Base-by-base conservation (phyloP, 257 asterid genomes). In the Fraxinus quadrangulata region DNA sequence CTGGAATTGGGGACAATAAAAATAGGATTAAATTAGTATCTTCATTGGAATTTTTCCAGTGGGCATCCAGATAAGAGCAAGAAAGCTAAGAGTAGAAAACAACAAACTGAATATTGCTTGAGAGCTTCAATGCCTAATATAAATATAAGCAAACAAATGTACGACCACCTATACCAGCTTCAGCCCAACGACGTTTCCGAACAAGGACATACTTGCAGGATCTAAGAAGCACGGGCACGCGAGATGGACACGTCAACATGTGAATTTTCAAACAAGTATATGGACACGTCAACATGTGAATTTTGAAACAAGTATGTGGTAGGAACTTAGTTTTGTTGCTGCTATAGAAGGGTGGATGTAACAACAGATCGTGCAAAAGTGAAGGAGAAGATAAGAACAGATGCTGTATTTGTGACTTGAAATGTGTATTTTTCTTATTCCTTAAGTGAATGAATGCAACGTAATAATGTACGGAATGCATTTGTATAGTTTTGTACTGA, bases 1-100 rank as follows among this genome's bases (percentile, higher is more conserved):
- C 99, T 95, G 90, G 74, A 76, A 63, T 63, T 59, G 19, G 70
- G 77, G 33, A 76, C 63, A 61, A 75, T 54, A 75, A 66, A 40
- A 37, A 78, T 26, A 45, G 65, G 42, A 78, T 9, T 40, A 71
- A 40, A 75, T 72, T 33, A 70, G 45, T 45, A 80, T 69, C 61
- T 8, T 75, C 78, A n/a, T 19, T n/a, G 30, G 66, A 56, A 24
- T 10, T 63, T 23, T 16, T 24, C 30, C 69, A 24, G 34, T 63
- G 19, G 10, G 33, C 14, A 63, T 11, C 11, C 65, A 5, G 65
- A 19, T n/a, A n/a, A 51, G 63, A 51, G 10, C 63, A 51, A 51
- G 63, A 54, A n/a, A 19, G 61, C 3, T 49, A 47, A 39, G 54
- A 3, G 54, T 47, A 47, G 23, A 54, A 54, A 49, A 54, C 6